A percentile compares a stretch with the other conserved stretches of the same genome.
These are phyloP conservation scores for Comarum palustre DNA, from an alignment of 306 rosid genomes.

Conservation along the genomic window DNA sequence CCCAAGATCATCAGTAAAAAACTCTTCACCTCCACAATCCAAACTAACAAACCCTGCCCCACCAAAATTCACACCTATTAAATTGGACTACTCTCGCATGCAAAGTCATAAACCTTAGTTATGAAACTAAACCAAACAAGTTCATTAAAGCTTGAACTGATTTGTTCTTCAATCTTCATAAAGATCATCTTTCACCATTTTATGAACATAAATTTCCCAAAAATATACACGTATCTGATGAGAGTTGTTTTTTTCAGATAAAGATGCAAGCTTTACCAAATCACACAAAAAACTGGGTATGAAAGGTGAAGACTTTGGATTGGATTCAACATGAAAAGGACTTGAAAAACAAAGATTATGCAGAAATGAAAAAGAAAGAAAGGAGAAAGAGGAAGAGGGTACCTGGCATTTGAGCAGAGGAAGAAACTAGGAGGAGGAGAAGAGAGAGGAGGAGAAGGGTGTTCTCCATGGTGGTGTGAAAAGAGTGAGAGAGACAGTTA, in stretches of 20 bases:
- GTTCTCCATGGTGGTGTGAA: slow-evolving; percentile 46
- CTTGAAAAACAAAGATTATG: background rate
- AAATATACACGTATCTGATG: background rate
- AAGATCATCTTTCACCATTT: background rate
- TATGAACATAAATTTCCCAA: background rate
- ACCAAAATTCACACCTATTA: background rate
- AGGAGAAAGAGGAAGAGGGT: slow-evolving; percentile 18
- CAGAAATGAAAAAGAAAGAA: slow-evolving; percentile 1
- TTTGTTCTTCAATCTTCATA: background rate
- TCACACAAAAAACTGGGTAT: background rate
- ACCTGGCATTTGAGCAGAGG: slow-evolving; percentile 84
- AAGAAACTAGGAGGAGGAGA: slow-evolving; percentile 32
- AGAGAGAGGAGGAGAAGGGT: slow-evolving; percentile 34
- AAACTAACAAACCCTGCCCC: slow-evolving; percentile 80
- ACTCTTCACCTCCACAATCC: slow-evolving; percentile 83
- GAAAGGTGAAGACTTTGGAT: background rate
- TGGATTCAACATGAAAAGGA: background rate
- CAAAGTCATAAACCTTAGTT: background rate
- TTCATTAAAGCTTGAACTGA: background rate
- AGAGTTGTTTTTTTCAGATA: background rate
- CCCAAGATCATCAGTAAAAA: slow-evolving; percentile 76
- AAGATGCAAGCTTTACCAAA: slow-evolving; percentile 2
- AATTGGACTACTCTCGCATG: background rate
- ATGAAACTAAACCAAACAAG: background rate
- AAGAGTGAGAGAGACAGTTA: slow-evolving; percentile 10